Evolutionary conservation across 2,329 filamentous ascomycete species (phyloP).

Genomic region (Colletotrichum tropicale): DNA sequence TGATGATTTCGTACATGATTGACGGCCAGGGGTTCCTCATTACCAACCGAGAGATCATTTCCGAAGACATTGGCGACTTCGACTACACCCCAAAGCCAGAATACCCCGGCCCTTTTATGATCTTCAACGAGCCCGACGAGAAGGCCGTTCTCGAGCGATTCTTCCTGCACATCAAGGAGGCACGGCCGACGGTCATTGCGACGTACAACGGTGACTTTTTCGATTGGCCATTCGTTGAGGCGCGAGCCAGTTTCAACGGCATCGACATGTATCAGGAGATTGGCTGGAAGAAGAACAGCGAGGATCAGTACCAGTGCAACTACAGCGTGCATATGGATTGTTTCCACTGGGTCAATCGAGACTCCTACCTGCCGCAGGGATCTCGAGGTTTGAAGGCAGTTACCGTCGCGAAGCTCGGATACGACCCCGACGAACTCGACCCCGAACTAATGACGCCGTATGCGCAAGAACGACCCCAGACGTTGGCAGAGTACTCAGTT

Average conservation of each 20-base stretch:
- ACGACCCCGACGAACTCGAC: constrained; percentile 97
- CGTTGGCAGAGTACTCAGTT: constrained; percentile 95
- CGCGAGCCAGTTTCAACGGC: constrained; percentile 88
- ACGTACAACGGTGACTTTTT: constrained; percentile 99
- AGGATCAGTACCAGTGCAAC: constrained; percentile 95
- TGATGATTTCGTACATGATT: constrained; percentile 99
- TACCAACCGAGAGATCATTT: constrained; percentile 96
- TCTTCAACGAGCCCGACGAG: constrained; percentile 97
- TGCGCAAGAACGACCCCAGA: constrained; percentile 90
- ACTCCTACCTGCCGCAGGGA: constrained; percentile 96
- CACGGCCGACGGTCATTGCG: constrained; percentile 92
- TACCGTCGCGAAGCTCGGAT: constrained; percentile 96
- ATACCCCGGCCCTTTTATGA: constrained; percentile 93
- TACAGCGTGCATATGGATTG: constrained; percentile 99
- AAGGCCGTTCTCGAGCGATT: constrained; percentile 88
- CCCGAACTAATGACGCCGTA: constrained; percentile 96
- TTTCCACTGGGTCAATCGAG: constrained; percentile 98
- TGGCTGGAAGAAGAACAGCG: constrained; percentile 91
- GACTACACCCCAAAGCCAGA: constrained; percentile 98
- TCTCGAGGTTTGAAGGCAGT: constrained; percentile 97
- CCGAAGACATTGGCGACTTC: constrained; percentile 96
- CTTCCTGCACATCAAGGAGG: constrained; percentile 94
- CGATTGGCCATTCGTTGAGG: constrained; percentile 99
- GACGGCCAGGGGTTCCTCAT: constrained; percentile 97
- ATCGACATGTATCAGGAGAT: constrained; percentile 99